Conservation (phyloP, 805 yeast species). For the Grigorovia humatica region DNA sequence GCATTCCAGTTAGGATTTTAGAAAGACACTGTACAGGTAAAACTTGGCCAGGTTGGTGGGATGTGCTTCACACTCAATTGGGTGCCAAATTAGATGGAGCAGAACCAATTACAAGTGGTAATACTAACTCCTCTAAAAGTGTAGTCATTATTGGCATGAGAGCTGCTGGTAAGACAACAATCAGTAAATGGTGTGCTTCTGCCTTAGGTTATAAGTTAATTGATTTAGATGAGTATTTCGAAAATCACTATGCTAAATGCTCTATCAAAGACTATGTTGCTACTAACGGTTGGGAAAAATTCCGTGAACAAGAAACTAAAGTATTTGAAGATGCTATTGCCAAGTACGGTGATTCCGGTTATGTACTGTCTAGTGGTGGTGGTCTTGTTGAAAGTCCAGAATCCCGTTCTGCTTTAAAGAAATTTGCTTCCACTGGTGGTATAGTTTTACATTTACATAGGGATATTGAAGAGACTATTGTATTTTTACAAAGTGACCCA, state of each 20-base stretch:
- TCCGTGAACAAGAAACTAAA: conserved; percentile 57
- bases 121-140: conserved; percentile 26
- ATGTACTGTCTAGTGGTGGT: conserved; percentile 90
- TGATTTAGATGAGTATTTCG: conserved; percentile 72
- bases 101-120: conserved; percentile 34
- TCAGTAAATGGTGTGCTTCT: conserved; percentile 69
- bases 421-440: conserved; percentile 50
- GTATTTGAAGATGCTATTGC: conserved; percentile 39
- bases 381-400: conserved; percentile 75
- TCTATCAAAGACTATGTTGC: conserved; percentile 54
- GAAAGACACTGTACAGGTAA: conserved; percentile 92
- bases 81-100: conserved; percentile 60
- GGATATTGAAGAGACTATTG: conserved; percentile 67
- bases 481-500: conserved; percentile 64
- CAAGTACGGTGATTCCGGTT: conserved; percentile 35
- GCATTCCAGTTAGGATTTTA: conserved; percentile 54
- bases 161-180: conserved; percentile 91
- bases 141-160: conserved; percentile 91
- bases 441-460: conserved; percentile 87
- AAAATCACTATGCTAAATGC: conserved; percentile 32
- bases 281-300: conserved; percentile 74
- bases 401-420: conserved; percentile 55
- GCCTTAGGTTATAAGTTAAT: conserved; percentile 54
- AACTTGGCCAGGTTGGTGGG: conserved; percentile 99
- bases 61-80: conserved; percentile 61